Evolutionary conservation across 2,329 filamentous ascomycete genomes (phyloP).

Genomic region (Xylogone sp.): DNA sequence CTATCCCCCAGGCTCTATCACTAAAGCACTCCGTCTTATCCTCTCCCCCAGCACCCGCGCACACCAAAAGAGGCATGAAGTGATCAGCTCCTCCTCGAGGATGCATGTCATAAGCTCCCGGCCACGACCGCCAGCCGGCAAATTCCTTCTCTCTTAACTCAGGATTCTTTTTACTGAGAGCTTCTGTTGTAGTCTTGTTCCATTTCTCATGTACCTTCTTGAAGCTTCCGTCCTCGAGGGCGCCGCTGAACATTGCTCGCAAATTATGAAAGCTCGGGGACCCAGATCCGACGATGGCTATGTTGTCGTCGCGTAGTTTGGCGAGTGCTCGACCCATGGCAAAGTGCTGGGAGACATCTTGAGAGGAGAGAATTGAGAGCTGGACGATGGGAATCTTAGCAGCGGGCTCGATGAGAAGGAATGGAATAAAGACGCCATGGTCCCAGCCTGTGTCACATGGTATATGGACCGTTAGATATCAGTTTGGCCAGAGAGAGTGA

Average conservation of each 20-base stretch:
- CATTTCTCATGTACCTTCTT: slow-evolving; percentile 34
- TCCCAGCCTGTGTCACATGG: slow-evolving; percentile 44
- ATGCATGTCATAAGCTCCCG: slow-evolving; percentile 49
- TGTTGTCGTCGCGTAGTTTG: slow-evolving; percentile 44
- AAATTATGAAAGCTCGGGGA: slow-evolving; percentile 57
- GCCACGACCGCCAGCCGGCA: slow-evolving; percentile 43
- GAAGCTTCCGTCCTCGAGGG: slow-evolving; percentile 24
- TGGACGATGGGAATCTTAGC: slow-evolving; percentile 54
- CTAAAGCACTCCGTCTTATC: slow-evolving; percentile 40
- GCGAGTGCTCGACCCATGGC: slow-evolving; percentile 50
- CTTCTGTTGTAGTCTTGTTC: slow-evolving; percentile 43
- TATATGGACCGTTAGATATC: slow-evolving; percentile 3
- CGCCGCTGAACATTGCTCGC: slow-evolving; percentile 37
- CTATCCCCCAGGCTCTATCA: slow-evolving; percentile 45
- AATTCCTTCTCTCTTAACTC: slow-evolving; percentile 37
- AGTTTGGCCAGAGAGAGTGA: slow-evolving; percentile 16
- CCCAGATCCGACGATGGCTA: slow-evolving; percentile 58
- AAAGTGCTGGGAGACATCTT: slow-evolving; percentile 45
- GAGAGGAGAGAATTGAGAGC: slow-evolving; percentile 49
- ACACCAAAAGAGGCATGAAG: slow-evolving; percentile 56
- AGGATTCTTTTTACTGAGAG: slow-evolving; percentile 26
- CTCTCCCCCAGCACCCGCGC: slow-evolving; percentile 44
- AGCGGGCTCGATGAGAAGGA: slow-evolving; percentile 49
- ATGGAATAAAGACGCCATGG: slow-evolving; percentile 57
- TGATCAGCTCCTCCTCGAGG: slow-evolving; percentile 52